phyloP scores from a whole-genome alignment of 1,139 yeast species.

The Hemisphaericaspora subhashii region DNA sequence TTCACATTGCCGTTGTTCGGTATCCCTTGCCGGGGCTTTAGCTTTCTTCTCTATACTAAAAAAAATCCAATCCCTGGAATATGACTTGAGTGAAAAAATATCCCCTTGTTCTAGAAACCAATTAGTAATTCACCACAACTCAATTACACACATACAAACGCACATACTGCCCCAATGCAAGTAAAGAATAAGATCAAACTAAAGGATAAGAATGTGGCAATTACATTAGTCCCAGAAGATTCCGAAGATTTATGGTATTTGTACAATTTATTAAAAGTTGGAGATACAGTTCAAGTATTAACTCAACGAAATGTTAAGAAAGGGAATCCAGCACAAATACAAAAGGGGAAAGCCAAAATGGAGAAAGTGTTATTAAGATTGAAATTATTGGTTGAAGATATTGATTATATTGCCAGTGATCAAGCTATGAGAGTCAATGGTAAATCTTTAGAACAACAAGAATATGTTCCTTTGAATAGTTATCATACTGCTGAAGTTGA shows the following conservation, averaged over 20 bases:
- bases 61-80: too few species aligned
- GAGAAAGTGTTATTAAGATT: slow-evolving; percentile 61
- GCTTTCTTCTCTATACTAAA: too few species aligned
- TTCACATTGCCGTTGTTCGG: too few species aligned
- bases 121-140: too few species aligned
- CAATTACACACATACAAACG: neutral
- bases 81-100: too few species aligned
- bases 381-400: slow-evolving; percentile 59
- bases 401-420: slow-evolving; percentile 79
- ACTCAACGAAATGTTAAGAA: slow-evolving; percentile 67
- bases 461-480: slow-evolving; percentile 80
- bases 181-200: slow-evolving; percentile 17
- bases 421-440: slow-evolving; percentile 81
- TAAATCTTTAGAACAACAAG: slow-evolving; percentile 68
- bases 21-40: too few species aligned
- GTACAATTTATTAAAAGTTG: slow-evolving; percentile 74
- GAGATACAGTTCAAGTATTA: slow-evolving; percentile 70
- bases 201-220: slow-evolving; percentile 64
- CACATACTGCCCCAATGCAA: slow-evolving; percentile 12
- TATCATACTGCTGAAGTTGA: slow-evolving; percentile 86
- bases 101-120: too few species aligned
- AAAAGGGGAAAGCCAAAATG: slow-evolving; percentile 47
- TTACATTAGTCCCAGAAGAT: slow-evolving; percentile 77
- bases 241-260: slow-evolving; percentile 90
- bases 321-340: slow-evolving; percentile 24